Base-by-base conservation (phyloP, 306 rosid genomes). In the Rosa lucieae region DNA sequence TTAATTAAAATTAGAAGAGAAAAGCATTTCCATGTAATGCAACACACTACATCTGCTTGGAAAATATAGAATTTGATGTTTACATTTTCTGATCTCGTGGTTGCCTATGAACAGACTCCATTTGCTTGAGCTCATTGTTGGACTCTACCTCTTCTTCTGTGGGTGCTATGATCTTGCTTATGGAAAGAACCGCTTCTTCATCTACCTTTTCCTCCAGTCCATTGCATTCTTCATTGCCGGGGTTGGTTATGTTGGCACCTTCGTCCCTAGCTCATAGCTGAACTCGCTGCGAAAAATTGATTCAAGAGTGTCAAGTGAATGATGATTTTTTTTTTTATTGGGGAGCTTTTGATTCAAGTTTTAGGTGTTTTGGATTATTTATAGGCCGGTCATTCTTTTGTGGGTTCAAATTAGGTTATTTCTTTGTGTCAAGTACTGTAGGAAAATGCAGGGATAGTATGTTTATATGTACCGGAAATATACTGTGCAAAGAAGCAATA, bases 151-250 rank as follows among this genome's bases (percentile, higher is more conserved):
- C 78, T 92, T 90, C 85, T 84, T 91, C 79, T 82, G 90, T 21
- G 98, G 97, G 71, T 91, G 94, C 83, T 92, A 91, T 3, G 99
- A 95, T 77, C 77, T 95, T 72, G 62, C 82, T 13, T 87, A 84
- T 67, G 99, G 99, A 65, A 92, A 65, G 89, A 94, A 92, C 79
- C 81, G 80, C 73, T 92, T 82, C 84, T 94, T 86, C 88, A 87
- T 94, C 61, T 94, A 83, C 89, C 97, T 92, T 55, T 92, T 94
- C 85, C 81, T 86, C 79, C 99, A 94, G 74, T 85, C 99, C 9
- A 26, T 89, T 52, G 99, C 99, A 71, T 94, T 94, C 95, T 92
- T 94, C 86, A 58, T 94, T 10, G 94, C 82, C 3, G 99, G 99
- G 56, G 37, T 94, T 73, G 99, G 99, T 76, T 91, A 91, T 74